Base-by-base conservation (phyloP, 768 basidiomycete genomes). In the Artomyces pyxidatus region DNA sequence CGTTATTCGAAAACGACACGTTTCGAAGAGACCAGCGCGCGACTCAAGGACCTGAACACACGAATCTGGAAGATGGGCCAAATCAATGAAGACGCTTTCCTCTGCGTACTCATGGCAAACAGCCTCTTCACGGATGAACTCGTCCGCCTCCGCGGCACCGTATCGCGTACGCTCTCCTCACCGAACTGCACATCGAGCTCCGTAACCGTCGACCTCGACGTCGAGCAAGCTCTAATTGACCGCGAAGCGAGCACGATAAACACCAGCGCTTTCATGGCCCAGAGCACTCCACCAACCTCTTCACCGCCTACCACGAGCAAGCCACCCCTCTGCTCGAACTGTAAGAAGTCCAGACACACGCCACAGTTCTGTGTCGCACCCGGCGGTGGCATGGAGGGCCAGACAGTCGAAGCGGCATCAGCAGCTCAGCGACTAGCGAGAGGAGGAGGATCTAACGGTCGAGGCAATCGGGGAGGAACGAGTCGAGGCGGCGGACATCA, bases 1-100 rank as follows among this genome's bases (percentile, higher is more conserved):
- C 25, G 14, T 6, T 51, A 58, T 1, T 47, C 58, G 43, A 42
- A 55, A 10, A 50, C 55, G 27, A 38, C 58, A 1, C 40, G 58
- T 29, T 55, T 49, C 1, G 19, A 45, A 1, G 50, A 57, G 0
- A 45, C 57, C 17, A 22, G 41, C 0, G 22, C 35, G 17, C 42
- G 7, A 45, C 58, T 28, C 49, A 53, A 14, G 37, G 57, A 14
- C 45, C 45, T 7, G 26, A 50, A 21, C 19, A 27, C 10, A n/a
- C 42, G 26, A 8, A 43, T 43, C 25, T 25, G 23, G 22, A 27
- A 19, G 9, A 25, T 16, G 21, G 42, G 42, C 14, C 17, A 40
- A 19, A 40, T 22, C 12, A 22, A 19, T 22, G 19, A 40, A 11
- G 23, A n/a, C 10, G 39, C 17, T 21, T n/a, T n/a, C 10, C 23